Conservation (phyloP, 345 rosid genomes). For the Salix suchowensis region DNA sequence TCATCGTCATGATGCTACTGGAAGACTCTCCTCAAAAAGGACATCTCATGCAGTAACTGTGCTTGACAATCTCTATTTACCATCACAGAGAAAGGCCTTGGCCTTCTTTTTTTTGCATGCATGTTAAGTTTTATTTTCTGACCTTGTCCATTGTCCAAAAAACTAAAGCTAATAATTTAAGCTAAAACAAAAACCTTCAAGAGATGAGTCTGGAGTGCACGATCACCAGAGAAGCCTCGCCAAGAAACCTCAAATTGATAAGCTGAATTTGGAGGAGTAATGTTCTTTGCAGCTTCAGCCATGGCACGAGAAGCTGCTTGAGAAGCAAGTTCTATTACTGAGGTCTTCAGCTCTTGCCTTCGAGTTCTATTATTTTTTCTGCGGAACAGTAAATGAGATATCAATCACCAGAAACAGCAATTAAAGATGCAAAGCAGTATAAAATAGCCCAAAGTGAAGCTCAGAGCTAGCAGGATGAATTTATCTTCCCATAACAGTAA, state of each 20-base stretch:
- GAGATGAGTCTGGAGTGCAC: constrained; percentile 48
- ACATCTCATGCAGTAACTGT: not conserved
- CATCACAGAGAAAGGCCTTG: not conserved
- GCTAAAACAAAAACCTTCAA: constrained; percentile 51
- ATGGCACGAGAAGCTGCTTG: constrained; percentile 72
- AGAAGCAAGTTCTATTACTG: constrained; percentile 80
- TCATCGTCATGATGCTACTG: not conserved
- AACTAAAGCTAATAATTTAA: not conserved
- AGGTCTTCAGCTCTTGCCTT: constrained; percentile 47
- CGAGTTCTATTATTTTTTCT: constrained; percentile 39
- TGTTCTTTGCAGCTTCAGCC: constrained; percentile 68
- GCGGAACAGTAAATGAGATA: not conserved
- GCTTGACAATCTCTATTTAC: not conserved
- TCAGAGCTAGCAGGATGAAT: not conserved
- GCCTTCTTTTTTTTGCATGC: not conserved
- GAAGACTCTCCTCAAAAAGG: not conserved
- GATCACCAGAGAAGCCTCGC: constrained; percentile 68
- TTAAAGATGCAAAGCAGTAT: not conserved
- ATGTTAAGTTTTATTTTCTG: not conserved
- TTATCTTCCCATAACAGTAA: not conserved
- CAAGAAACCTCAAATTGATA: constrained; percentile 82
- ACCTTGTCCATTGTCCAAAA: not conserved
- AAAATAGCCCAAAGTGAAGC: not conserved
- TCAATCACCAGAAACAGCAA: not conserved
- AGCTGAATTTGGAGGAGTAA: constrained; percentile 68